Percentiles rank a stretch among this genome's conserved stretches.
phyloP scores from a whole-genome alignment of 2,329 filamentous ascomycete genomes.

The Aspergillus ibericus region DNA sequence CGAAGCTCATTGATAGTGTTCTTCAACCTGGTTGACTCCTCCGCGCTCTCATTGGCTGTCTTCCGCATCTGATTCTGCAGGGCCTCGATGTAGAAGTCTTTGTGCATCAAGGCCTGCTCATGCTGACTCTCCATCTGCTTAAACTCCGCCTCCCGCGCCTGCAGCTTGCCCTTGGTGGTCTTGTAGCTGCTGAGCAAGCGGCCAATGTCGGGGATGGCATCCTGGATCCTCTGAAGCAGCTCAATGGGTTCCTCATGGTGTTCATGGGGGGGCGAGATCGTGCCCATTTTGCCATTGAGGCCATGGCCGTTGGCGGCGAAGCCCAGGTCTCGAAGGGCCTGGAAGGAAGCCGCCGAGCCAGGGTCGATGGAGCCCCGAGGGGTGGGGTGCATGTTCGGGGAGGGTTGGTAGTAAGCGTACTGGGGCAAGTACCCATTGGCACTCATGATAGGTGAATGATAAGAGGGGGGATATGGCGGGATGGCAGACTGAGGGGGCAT shows the following conservation, averaged over 20 bases:
- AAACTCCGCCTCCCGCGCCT: conserved; percentile 50
- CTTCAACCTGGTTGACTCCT: conserved; percentile 47
- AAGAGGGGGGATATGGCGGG: conserved; percentile 28
- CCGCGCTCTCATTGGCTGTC: conserved; percentile 51
- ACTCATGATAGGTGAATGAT: conserved; percentile 39
- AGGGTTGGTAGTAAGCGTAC: conserved; percentile 33
- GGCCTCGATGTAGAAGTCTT: conserved; percentile 55
- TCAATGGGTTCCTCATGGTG: conserved; percentile 37
- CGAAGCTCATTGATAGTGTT: conserved; percentile 50
- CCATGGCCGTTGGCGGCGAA: conserved; percentile 22
- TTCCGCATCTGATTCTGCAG: conserved; percentile 53
- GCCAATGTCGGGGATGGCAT: conserved; percentile 49
- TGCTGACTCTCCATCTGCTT: conserved; percentile 52
- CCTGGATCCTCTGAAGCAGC: conserved; percentile 47
- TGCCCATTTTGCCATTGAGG: conserved; percentile 28
- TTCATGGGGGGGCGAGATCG: conserved; percentile 28
- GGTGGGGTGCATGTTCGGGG: conserved; percentile 29
- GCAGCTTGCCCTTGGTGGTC: conserved; percentile 52
- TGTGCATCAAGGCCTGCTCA: conserved; percentile 52
- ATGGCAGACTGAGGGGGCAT: conserved; percentile 26
- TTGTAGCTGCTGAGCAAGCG: conserved; percentile 49
- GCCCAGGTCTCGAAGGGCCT: conserved; percentile 30
- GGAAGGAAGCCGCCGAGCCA: conserved; percentile 33
- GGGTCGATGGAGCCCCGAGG: conserved; percentile 32
- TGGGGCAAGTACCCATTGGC: conserved; percentile 33